Percentiles rank a stretch among this genome's conserved stretches.
phyloP scores from a whole-genome alignment of 352 stramenopile genomes.

The Phytophthora cryptogea region DNA sequence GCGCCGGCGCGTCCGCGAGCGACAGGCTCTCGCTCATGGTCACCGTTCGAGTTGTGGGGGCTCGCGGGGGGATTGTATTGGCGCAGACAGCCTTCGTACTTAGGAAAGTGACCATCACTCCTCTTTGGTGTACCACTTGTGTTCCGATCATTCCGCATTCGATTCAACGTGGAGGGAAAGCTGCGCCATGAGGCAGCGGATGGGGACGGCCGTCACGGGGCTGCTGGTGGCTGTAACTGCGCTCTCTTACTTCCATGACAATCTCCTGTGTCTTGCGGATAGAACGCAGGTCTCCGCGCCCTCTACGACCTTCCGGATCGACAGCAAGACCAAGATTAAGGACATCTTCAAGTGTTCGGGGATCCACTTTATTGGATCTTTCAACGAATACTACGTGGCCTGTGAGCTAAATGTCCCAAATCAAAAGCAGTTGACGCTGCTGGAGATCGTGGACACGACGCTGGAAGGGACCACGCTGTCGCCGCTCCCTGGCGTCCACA shows the following conservation, averaged over 20 bases:
- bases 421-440: conserved; percentile 30
- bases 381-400: conserved; percentile 86
- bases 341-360: conserved; percentile 74
- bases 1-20: conserved; percentile 59
- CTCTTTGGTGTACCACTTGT: conserved; percentile 8
- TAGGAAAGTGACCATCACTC: conserved; percentile 33
- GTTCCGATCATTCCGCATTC: conserved; percentile 8
- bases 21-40: conserved; percentile 43
- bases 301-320: conserved; percentile 53
- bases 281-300: background rate
- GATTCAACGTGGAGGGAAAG: conserved; percentile 8
- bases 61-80: conserved; percentile 27
- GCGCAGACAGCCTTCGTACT: conserved; percentile 34
- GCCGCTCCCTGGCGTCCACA: conserved; percentile 44
- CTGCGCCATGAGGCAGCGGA: conserved; percentile 5
- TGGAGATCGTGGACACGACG: conserved; percentile 50
- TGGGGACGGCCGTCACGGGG: background rate
- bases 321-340: conserved; percentile 50
- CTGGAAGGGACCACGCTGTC: conserved; percentile 52
- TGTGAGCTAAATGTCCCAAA: conserved; percentile 53
- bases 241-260: background rate
- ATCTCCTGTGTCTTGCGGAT: conserved; percentile 9
- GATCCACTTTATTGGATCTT: conserved; percentile 69
- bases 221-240: conserved; percentile 6
- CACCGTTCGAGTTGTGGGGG: conserved; percentile 14